A percentile compares a stretch with the other conserved stretches of the same genome.
phyloP scores from a whole-genome alignment of 371 early-diverging fungal species.

The Haplosporangium sp. region DNA sequence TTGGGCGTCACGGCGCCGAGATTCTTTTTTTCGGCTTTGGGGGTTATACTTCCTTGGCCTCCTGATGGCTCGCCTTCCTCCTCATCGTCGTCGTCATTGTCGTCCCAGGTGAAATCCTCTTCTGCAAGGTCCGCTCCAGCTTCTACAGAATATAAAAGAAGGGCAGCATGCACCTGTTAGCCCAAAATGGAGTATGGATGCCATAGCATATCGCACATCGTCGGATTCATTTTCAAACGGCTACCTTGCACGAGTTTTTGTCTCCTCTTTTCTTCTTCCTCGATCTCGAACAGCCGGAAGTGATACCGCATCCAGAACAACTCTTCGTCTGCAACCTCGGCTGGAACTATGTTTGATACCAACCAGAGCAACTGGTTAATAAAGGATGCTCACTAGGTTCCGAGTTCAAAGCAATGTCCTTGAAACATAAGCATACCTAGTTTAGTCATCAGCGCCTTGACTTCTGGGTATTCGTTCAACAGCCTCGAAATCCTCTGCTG shows the following conservation, averaged over 20 bases:
- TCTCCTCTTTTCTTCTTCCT: slow-evolving; percentile 53
- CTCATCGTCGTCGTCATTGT: slow-evolving; percentile 49
- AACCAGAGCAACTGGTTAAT: no score
- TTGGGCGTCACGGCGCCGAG: slow-evolving; percentile 30
- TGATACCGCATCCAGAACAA: slow-evolving; percentile 51
- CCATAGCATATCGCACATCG: no score
- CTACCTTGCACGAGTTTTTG: slow-evolving; percentile 52
- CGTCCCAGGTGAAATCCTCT: slow-evolving; percentile 55
- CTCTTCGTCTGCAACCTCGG: slow-evolving; percentile 48
- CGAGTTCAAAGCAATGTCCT: not conserved
- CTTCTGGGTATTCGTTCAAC: slow-evolving; percentile 52
- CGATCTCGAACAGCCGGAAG: slow-evolving; percentile 50
- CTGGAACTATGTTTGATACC: slow-evolving; percentile 22
- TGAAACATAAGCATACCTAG: slow-evolving; percentile 19
- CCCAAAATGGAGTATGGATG: not conserved
- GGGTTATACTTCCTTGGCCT: slow-evolving; percentile 41
- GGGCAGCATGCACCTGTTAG: no score
- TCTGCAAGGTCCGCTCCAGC: slow-evolving; percentile 44
- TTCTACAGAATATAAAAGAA: slow-evolving; percentile 15
- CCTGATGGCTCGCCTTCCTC: slow-evolving; percentile 23
- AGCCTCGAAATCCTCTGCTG: slow-evolving; percentile 42
- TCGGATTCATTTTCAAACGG: not conserved
- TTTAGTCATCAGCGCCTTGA: slow-evolving; percentile 50
- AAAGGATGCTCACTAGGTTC: not conserved
- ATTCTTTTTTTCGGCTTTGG: slow-evolving; percentile 38